Evolutionary conservation across 2,329 filamentous ascomycete species (phyloP), one percentile per base, ranked within the genome.

Genomic region (Beauveria rudraprayagi): DNA sequence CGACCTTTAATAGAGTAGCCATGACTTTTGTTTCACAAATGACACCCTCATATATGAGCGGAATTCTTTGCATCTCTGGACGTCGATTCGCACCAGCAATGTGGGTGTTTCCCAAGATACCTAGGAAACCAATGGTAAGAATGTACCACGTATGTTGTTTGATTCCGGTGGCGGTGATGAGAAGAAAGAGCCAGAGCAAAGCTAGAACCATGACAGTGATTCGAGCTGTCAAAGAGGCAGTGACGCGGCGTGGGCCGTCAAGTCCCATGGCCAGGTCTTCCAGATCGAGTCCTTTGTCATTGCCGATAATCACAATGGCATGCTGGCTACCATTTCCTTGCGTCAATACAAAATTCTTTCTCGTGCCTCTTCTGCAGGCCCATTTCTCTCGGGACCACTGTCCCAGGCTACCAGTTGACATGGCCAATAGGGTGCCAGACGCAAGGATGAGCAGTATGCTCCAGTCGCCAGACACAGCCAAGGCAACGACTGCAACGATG

Each of bases 101-200:
- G 54, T 68, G 67, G n/a, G 73, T 67, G 61, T 77, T 78, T 61
- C 78, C 74, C 1, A 76, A 40, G 62, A 76, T 75, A 17, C 76
- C 76, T 22, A 77, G 64, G 4, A 68, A 70, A 0, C 77, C 76
- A 4, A 78, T 69, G 1, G 67, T 72, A 6, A 79, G 66, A 5
- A 79, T 65, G 62, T 68, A 77, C 76, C 76, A 79, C 1, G 73
- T 69, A 41, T 76, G 62, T 3, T 68, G 37, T n/a, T 71, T 67
- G 2, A 76, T 46, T 0, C 73, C 76, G 0, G 73, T 66, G 0
- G 72, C 74, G 1, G 71, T 72, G 34, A 79, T 73, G 2, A 79
- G 70, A 4, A 80, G 68, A 1, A 71, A 58, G 26, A 77, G 66
- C 77, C 76, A 79, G 10, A 75, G 40, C 0, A 71, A 44, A 2